Evolutionary conservation across 225 moss, liverwort and hornwort genomes (phyloP).

Genomic region (Physcomitrium patens): DNA sequence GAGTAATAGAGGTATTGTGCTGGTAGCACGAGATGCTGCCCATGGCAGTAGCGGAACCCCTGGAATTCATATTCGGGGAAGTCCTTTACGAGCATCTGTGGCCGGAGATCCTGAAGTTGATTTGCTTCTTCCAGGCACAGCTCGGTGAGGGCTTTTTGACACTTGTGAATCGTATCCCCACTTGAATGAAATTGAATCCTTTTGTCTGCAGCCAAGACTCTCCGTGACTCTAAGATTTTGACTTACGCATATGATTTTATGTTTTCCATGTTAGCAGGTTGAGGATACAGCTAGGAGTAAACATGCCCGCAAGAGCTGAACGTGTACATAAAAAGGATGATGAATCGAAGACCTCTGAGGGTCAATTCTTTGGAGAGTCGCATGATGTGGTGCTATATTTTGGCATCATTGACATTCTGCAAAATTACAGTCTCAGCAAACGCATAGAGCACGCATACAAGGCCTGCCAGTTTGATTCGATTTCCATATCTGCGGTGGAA

Average conservation of each 20-base stretch:
- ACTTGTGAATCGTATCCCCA: background rate
- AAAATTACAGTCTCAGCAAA: conserved; percentile 95
- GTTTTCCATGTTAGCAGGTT: conserved; percentile 56
- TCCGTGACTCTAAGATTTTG: conserved; percentile 7
- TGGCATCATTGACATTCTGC: conserved; percentile 99
- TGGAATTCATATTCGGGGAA: conserved; percentile 94
- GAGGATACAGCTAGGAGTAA: conserved; percentile 96
- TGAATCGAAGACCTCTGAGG: conserved; percentile 67
- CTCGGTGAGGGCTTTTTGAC: conserved; percentile 60
- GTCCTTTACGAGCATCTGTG: conserved; percentile 87
- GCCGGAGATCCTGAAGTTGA: conserved; percentile 89
- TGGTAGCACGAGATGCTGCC: conserved; percentile 75
- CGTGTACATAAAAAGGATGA: conserved; percentile 61
- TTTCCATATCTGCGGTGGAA: conserved; percentile 98
- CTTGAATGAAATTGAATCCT: background rate
- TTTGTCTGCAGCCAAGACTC: background rate
- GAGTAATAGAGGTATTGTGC: conserved; percentile 75
- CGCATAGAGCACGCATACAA: conserved; percentile 98
- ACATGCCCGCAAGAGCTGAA: conserved; percentile 99
- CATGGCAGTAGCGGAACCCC: conserved; percentile 58
- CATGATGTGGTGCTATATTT: conserved; percentile 99
- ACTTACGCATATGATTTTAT: conserved; percentile 20
- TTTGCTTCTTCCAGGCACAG: conserved; percentile 91
- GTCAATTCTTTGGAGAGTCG: conserved; percentile 91
- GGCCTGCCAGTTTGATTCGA: conserved; percentile 90